Evolutionary conservation across 257 asterid genomes (phyloP).

Genomic region (Fraxinus pennsylvanica): DNA sequence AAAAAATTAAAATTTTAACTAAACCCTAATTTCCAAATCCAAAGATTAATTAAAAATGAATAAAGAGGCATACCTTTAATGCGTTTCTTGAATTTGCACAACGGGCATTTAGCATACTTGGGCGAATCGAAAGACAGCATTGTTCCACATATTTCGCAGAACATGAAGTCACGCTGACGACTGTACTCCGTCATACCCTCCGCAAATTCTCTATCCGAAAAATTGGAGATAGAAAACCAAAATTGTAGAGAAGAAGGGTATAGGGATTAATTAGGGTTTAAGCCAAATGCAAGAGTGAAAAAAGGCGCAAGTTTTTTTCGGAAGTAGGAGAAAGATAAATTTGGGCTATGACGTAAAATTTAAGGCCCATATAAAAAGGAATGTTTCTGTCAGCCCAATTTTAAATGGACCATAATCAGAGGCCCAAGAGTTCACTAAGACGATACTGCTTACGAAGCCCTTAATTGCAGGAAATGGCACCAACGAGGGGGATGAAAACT

Average conservation of each 20-base stretch:
- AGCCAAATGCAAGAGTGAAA: not conserved
- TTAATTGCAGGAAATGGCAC: too few species aligned
- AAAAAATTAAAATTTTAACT: not conserved
- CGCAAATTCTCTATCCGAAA: not conserved
- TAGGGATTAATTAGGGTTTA: not conserved
- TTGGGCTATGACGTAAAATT: not conserved
- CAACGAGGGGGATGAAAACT: too few species aligned
- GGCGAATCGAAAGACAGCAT: conserved; percentile 50
- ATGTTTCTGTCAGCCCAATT: not conserved
- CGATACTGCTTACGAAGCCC: too few species aligned
- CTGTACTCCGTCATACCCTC: conserved; percentile 42
- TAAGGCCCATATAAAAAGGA: not conserved
- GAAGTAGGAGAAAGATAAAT: not conserved
- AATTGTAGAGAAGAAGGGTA: not conserved
- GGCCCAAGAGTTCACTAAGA: not conserved
- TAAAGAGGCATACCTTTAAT: conserved; percentile 42
- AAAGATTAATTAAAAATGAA: not conserved
- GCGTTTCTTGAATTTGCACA: conserved; percentile 54
- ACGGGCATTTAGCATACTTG: conserved; percentile 47
- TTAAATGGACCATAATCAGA: too few species aligned
- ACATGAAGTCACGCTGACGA: conserved; percentile 81
- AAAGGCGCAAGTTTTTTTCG: not conserved
- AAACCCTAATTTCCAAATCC: not conserved
- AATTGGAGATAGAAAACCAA: not conserved
- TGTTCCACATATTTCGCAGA: conserved; percentile 71